Percentiles rank a stretch among this genome's conserved stretches.
Conservation (phyloP, 1,284 basidiomycete species). For the Ustilago vetiveriae region DNA sequence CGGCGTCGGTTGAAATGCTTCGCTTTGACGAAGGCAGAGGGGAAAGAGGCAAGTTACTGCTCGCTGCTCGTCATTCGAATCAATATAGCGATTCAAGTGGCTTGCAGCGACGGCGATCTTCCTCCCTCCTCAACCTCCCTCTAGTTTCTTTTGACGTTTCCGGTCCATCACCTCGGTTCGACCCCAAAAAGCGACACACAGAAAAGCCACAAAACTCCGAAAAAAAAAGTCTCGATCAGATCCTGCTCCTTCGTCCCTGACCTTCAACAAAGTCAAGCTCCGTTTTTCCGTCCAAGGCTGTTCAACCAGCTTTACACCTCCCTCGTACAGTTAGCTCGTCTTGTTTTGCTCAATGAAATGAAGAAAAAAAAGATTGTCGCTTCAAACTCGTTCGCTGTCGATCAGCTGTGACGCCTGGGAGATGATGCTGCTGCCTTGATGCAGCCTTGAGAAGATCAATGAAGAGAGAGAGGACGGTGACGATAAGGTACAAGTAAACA, state of each 20-base stretch:
- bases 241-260: neutral
- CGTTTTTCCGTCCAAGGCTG: conserved; percentile 1
- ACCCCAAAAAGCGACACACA: neutral
- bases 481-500: neutral
- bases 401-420: no score
- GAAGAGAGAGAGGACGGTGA: conserved; percentile 1
- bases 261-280: conserved; percentile 8
- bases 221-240: neutral
- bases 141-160: no score
- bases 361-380: conserved; percentile 4
- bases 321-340: neutral
- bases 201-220: neutral
- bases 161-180: no score
- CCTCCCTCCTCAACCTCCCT: neutral
- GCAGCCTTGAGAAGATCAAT: no score
- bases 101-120: no score
- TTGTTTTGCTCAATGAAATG: neutral
- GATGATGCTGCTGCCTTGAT: neutral
- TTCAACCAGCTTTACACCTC: conserved; percentile 10
- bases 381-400: neutral
- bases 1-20: conserved; percentile 47
- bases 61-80: no score
- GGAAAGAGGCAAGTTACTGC: neutral
- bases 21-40: no score
- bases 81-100: no score